Base-by-base conservation (phyloP, 805 yeast species). In the Ogataea salicorniae region DNA sequence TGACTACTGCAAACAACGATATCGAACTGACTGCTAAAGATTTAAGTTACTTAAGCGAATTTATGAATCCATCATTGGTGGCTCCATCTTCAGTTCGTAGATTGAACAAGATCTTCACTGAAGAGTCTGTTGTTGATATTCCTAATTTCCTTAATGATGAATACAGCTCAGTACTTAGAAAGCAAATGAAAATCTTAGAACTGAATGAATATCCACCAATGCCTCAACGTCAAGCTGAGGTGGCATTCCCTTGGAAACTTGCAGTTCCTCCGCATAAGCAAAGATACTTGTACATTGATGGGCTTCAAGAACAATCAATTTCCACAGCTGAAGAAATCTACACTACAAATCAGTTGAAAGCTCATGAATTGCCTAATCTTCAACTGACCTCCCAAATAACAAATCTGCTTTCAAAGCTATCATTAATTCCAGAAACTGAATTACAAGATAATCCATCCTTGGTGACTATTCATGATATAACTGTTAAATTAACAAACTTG, bases 211-310 rank as follows among this genome's bases (percentile, higher is more conserved):
- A 45, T 41, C 71, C 71, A 14, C 66, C 70, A 31, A 77, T 81
- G 60, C 95, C 96, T 5, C 67, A 68, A 34, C 65, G 59, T 0
- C 74, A 83, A 14, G 57, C 63, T 1, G 86, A 86, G 26, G 78
- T 87, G 1, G 45, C 61, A 9, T 71, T 64, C 42, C 96, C 96
- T 7, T 94, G 99, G 99, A 83, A 84, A 52, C 74, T 90, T 37
- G 94, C 97, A 0, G 78, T 85, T 42, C 98, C 99, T 8, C 94
- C 97, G 8, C 98, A 92, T 61, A 89, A 94, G 63, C 91, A 90
- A 69, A 72, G 97, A 52, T 94, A 75, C 61, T 64, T 89, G 72
- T 92, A 89, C 62, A 73, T 91, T 33, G 95, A 88, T 61, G 92
- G 92, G 3, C 69, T 71, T 47, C 61, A 73, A 13, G 49, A 57